These are phyloP conservation scores for Colletotrichum orchidophilum DNA, from an alignment of 2,329 filamentous ascomycete species.

Conservation along the genomic window DNA sequence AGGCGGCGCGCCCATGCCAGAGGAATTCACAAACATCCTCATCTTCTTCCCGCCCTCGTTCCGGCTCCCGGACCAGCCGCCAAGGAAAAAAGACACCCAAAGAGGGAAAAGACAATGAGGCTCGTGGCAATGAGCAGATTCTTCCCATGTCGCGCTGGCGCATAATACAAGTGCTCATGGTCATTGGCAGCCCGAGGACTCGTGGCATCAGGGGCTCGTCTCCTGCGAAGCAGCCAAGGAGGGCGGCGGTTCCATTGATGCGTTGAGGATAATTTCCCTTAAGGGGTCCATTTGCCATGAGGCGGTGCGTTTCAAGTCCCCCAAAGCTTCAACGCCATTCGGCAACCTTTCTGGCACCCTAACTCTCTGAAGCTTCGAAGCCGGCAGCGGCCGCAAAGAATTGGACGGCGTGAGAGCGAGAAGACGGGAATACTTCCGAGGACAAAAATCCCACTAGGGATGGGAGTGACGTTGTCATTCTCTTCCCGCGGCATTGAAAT, in stretches of 20 bases:
- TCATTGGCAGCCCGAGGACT: not conserved
- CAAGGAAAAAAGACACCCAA: not conserved
- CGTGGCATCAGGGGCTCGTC: slow-evolving; percentile 4
- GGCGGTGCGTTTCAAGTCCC: slow-evolving; percentile 33
- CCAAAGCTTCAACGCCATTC: slow-evolving; percentile 25
- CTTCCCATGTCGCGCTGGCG: not conserved
- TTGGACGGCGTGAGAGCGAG: not conserved
- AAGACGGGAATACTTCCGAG: slow-evolving; percentile 2
- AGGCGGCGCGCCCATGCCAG: slow-evolving; percentile 8
- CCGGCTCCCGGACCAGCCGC: not conserved
- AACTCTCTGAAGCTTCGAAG: slow-evolving; percentile 5
- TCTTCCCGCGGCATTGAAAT: not conserved
- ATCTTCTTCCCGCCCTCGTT: slow-evolving; percentile 14
- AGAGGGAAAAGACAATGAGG: slow-evolving; percentile 7
- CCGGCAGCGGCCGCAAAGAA: slow-evolving; percentile 22
- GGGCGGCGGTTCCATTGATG: slow-evolving; percentile 10
- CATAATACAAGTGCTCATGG: not conserved
- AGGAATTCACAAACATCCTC: slow-evolving; percentile 18
- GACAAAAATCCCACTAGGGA: not conserved
- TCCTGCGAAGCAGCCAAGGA: slow-evolving; percentile 25
- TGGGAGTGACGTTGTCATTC: not conserved
- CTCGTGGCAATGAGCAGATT: slow-evolving; percentile 6
- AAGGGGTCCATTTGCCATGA: slow-evolving; percentile 28
- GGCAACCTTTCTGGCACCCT: slow-evolving; percentile 14
- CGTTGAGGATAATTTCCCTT: slow-evolving; percentile 25